Conservation (phyloP, 164 flowering plant genomes). For the Amborella trichopoda region DNA sequence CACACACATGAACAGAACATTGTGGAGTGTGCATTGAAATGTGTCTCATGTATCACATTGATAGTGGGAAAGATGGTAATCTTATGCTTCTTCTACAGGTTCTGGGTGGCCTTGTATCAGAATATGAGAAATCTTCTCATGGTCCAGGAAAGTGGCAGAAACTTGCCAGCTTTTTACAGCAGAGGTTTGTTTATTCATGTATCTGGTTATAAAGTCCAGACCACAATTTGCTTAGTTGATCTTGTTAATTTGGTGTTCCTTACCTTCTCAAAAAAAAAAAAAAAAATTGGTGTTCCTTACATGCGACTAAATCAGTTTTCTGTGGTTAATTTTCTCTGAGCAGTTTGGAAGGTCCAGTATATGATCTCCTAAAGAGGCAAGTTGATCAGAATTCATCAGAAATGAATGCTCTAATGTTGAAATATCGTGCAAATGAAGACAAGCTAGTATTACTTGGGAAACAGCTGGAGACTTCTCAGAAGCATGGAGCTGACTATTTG, state of each 20-base stretch:
- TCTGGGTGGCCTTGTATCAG: conserved; percentile 65
- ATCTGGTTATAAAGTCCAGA: not conserved
- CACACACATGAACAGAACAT: too few relatives aligned
- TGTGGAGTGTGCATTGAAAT: too few relatives aligned
- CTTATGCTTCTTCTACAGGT: conserved; percentile 52
- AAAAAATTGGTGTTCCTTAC: too few relatives aligned
- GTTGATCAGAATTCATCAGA: conserved; percentile 65
- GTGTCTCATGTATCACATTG: too few relatives aligned
- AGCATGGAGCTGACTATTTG: conserved; percentile 64
- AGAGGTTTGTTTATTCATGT: conserved; percentile 45
- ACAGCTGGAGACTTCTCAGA: conserved; percentile 83
- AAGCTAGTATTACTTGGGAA: conserved; percentile 53
- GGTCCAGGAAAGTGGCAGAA: conserved; percentile 96
- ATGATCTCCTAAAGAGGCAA: conserved; percentile 63
- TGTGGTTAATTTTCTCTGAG: conserved; percentile 3
- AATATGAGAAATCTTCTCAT: conserved; percentile 67
- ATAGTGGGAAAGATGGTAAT: too few relatives aligned
- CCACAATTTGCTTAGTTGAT: not conserved
- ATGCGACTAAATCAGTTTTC: too few relatives aligned
- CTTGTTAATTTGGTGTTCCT: not conserved
- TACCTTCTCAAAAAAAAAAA: not conserved
- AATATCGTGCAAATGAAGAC: conserved; percentile 79
- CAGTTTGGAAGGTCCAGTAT: conserved; percentile 90
- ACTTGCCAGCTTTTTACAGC: conserved; percentile 55
- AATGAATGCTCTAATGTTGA: conserved; percentile 61